Conservation (phyloP, 352 stramenopile genomes). For the Halophytophthora polymorphica region DNA sequence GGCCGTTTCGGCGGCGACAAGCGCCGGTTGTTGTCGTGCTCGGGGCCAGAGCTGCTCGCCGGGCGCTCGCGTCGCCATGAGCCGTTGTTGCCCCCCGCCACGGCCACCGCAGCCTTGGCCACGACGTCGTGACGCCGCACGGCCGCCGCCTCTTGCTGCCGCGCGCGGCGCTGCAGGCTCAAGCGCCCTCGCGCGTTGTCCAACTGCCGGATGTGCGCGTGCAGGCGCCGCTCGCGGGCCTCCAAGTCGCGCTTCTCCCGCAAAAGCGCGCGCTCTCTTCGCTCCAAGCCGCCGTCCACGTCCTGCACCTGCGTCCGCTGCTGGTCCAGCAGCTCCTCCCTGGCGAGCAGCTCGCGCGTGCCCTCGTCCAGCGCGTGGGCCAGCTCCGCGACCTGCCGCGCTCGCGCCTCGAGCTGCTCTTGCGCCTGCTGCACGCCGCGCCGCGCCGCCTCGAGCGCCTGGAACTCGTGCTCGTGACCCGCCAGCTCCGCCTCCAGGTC, state of each 20-base stretch:
- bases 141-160: constrained; percentile 28
- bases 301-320: constrained; percentile 19
- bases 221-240: constrained; percentile 46
- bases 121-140: constrained; percentile 11
- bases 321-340: constrained; percentile 28
- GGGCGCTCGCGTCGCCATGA: constrained; percentile 11
- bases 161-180: constrained; percentile 41
- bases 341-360: constrained; percentile 17
- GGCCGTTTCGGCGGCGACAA: not conserved
- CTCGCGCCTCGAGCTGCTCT: constrained; percentile 32
- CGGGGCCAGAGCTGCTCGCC: not conserved
- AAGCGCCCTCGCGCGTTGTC: constrained; percentile 38
- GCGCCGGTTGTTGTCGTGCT: constrained; percentile 3
- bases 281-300: constrained; percentile 15
- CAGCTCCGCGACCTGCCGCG: constrained; percentile 21
- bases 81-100: constrained; percentile 18
- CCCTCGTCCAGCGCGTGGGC: constrained; percentile 21
- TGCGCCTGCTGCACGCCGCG: constrained; percentile 34
- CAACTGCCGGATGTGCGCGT: constrained; percentile 54
- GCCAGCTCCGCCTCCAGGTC: constrained; percentile 42
- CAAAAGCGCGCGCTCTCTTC: constrained; percentile 25
- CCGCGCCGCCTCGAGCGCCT: constrained; percentile 27
- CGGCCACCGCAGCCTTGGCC: not conserved
- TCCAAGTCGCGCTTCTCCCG: constrained; percentile 40
- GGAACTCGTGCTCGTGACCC: constrained; percentile 47